Conservation (phyloP, 768 basidiomycete genomes). For the Lactarius pseudohatsudake region DNA sequence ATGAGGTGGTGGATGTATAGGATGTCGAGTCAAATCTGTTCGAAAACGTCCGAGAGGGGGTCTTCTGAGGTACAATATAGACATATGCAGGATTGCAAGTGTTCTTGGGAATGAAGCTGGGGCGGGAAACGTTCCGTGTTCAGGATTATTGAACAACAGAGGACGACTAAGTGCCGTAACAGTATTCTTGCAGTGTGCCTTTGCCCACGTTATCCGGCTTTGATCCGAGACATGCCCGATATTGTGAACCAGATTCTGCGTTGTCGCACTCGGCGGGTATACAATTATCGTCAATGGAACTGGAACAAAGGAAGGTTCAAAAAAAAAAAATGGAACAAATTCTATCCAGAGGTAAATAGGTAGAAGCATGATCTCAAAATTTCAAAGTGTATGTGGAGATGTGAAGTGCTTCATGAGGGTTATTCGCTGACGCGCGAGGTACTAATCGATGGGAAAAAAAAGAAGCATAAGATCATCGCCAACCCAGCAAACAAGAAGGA, state of each 20-base stretch:
- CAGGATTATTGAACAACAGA: neutral
- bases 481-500: neutral
- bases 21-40: neutral
- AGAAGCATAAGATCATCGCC: neutral
- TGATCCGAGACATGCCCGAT: neutral
- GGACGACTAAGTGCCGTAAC: neutral
- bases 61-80: neutral
- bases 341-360: neutral
- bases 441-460: neutral
- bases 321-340: neutral
- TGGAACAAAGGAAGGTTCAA: neutral
- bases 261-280: neutral
- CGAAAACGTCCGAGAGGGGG: neutral
- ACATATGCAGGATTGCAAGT: neutral
- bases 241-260: neutral
- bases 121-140: neutral
- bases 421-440: neutral
- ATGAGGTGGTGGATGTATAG: neutral
- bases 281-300: neutral
- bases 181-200: neutral
- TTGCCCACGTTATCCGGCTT: neutral
- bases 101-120: neutral
- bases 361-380: neutral
- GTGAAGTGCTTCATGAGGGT: neutral
- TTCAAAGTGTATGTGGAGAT: neutral